phyloP scores from a whole-genome alignment of 768 basidiomycete genomes.

The Termitomyces sp. region DNA sequence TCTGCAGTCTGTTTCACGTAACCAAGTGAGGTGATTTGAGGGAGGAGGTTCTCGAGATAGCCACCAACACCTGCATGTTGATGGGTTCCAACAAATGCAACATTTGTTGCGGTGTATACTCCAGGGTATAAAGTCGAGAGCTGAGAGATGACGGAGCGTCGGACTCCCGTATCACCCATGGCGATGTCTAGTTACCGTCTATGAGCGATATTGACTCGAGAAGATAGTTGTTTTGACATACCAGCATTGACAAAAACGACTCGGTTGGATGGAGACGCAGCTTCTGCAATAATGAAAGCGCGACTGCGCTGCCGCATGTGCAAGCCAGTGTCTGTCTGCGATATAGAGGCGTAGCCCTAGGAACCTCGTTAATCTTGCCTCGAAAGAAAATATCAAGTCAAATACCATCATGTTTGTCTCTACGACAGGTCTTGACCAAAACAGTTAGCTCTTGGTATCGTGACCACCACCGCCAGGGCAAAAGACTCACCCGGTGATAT shows the following conservation, averaged over 20 bases:
- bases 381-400: neutral
- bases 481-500: constrained; percentile 60
- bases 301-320: constrained; percentile 79
- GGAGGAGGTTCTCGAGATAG: constrained; percentile 73
- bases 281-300: constrained; percentile 69
- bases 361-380: neutral
- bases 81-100: constrained; percentile 73
- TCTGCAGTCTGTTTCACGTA: constrained; percentile 67
- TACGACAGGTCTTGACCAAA: constrained; percentile 53
- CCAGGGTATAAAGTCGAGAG: constrained; percentile 54
- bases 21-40: constrained; percentile 69
- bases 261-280: constrained; percentile 47
- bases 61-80: constrained; percentile 76
- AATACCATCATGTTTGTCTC: constrained; percentile 81
- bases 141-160: constrained; percentile 57
- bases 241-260: constrained; percentile 76
- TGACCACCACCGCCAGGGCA: neutral
- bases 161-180: constrained; percentile 76
- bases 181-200: constrained; percentile 50
- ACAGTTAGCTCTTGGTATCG: constrained; percentile 7
- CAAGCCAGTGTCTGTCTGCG: constrained; percentile 67
- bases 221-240: constrained; percentile 13
- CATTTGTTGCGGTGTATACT: constrained; percentile 63
- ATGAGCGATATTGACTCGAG: neutral
- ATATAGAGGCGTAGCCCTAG: constrained; percentile 61